A percentile compares a stretch with the other conserved stretches of the same genome.
phyloP scores from a whole-genome alignment of 176 grass and related monocot species.

The Otatea glauca region DNA sequence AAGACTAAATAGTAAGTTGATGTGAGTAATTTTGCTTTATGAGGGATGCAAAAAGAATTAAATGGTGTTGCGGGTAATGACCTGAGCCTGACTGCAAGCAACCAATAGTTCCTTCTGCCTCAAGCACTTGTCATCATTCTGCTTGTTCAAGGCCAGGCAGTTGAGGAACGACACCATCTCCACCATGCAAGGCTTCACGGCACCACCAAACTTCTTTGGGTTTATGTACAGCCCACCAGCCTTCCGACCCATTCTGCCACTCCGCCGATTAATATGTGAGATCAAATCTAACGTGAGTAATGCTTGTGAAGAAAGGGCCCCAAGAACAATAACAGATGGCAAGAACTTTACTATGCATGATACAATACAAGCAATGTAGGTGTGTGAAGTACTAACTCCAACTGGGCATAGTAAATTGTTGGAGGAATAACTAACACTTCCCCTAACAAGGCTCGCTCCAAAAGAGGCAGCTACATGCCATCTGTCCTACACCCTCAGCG shows the following conservation, averaged over 20 bases:
- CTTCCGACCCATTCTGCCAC: slow-evolving; percentile 77
- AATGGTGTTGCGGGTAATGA: slow-evolving; percentile 19
- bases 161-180: slow-evolving; percentile 89
- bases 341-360: not conserved
- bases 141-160: slow-evolving; percentile 88
- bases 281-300: not conserved
- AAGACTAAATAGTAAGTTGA: not conserved
- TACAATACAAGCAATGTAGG: not conserved
- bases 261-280: slow-evolving; percentile 1
- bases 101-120: slow-evolving; percentile 75
- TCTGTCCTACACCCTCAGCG: too few relatives aligned
- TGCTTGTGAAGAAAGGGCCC: not conserved
- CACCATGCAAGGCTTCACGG: slow-evolving; percentile 68
- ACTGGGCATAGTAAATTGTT: too few relatives aligned
- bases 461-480: too few relatives aligned
- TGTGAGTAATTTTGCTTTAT: not conserved
- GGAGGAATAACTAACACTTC: too few relatives aligned
- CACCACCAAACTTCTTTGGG: slow-evolving; percentile 74
- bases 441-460: too few relatives aligned
- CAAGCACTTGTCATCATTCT: slow-evolving; percentile 71
- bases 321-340: not conserved
- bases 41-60: slow-evolving; percentile 28
- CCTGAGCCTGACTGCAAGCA: slow-evolving; percentile 65
- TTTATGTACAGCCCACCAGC: slow-evolving; percentile 84
- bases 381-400: not conserved